These are phyloP conservation scores for Endocalyx cinctus DNA, from an alignment of 2,329 filamentous ascomycete genomes.

Conservation along the genomic window DNA sequence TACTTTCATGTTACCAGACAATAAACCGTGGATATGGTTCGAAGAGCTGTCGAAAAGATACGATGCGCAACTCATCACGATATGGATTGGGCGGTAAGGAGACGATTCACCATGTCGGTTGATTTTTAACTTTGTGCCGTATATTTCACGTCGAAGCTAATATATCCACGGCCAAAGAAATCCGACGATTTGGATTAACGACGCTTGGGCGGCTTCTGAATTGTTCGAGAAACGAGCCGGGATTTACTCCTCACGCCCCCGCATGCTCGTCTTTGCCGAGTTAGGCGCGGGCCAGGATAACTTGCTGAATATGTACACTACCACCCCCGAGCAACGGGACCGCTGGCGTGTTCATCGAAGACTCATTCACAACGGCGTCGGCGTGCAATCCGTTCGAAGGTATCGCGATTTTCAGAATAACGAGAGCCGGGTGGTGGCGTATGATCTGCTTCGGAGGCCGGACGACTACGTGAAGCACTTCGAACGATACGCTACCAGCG, in stretches of 20 bases:
- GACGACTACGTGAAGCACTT: constrained; percentile 48
- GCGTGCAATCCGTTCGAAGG: constrained; percentile 49
- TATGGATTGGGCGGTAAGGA: constrained; percentile 48
- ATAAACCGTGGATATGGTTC: constrained; percentile 55
- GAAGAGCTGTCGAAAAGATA: constrained; percentile 47
- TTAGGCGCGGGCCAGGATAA: constrained; percentile 39
- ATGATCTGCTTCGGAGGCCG: constrained; percentile 40
- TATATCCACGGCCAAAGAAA: constrained; percentile 21
- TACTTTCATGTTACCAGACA: constrained; percentile 48
- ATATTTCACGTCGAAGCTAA: no score
- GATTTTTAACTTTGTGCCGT: no score
- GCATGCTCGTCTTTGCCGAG: constrained; percentile 44
- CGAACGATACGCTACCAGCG: constrained; percentile 48
- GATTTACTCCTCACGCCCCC: constrained; percentile 47
- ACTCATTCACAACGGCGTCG: constrained; percentile 48
- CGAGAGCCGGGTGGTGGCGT: constrained; percentile 52
- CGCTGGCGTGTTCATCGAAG: constrained; percentile 43
- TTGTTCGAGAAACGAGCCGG: constrained; percentile 49
- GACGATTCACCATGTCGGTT: no score
- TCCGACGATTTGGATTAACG: constrained; percentile 43
- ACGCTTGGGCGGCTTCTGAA: constrained; percentile 46
- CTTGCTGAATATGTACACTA: constrained; percentile 39
- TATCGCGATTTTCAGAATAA: constrained; percentile 53
- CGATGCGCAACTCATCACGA: constrained; percentile 46
- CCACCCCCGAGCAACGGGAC: constrained; percentile 33